Evolutionary conservation across 2,329 filamentous ascomycete species (phyloP), one percentile per base, ranked within the genome.

Genomic region (Dothideomycetes sp.): DNA sequence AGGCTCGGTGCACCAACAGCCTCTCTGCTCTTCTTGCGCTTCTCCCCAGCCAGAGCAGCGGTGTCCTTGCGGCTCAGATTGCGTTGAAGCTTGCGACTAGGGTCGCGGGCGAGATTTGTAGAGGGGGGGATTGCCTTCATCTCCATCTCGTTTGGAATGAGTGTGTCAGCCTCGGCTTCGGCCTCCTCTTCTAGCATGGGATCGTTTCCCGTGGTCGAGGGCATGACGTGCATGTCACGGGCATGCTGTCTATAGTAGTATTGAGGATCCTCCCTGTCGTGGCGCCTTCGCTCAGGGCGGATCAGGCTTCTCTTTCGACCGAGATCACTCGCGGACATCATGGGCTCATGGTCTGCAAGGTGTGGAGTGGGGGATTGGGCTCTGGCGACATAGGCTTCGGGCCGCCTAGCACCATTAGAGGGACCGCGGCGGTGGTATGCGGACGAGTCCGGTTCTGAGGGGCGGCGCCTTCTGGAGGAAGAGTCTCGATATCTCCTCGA

Each of bases 191-290:
- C 89, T 40, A 84, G 63, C 38, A 94, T 77, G 3, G 88, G 86
- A 52, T 96, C 88, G 51, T 94, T 84, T 45, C 91, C 91, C 0
- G 91, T 96, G 5, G 85, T 83, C 1, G 91, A 96, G 1, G 93
- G 91, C 48, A 86, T 70, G 4, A 87, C 82, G 40, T 81, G 73
- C 87, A 98, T 95, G 48, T 89, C 84, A 52, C 87, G 84, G 8
- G 93, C 87, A 74, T 94, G 88, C 59, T 94, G 84, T 50, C 86
- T 79, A 62, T 98, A 98, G 63, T 95, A 76, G 57, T 95, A 98
- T 60, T 96, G 93, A 11, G 88, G 87, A 58, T 96, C 87, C 51
- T 88, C 83, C 47, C 73, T 79, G 51, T 88, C 83, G 50, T 94
- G 85, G 50, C 83, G 77, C 53, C 82, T 82, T 49, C 91, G 77